Evolutionary conservation across 2,329 filamentous ascomycete genomes (phyloP), one percentile per base, ranked within the genome.

Genomic region (Fusarium stilboides): DNA sequence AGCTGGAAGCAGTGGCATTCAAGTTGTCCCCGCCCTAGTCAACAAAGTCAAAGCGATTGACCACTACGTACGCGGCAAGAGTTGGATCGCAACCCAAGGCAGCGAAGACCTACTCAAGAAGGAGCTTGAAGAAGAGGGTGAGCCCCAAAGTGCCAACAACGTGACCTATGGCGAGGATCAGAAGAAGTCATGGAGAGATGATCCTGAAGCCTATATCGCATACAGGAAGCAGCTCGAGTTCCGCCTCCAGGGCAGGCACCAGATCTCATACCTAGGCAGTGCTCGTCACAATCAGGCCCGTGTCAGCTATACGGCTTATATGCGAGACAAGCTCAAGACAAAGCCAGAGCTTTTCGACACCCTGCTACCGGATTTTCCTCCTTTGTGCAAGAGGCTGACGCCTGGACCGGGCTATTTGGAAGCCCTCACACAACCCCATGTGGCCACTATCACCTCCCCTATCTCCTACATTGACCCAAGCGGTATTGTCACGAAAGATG

Each of bases 41-140:
- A 19, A 40, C 8, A 37, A 66, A 14, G 62, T 62, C 6, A 56
- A 58, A 22, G 7, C 33, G 5, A 55, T 66, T 12, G 62, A 66
- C 34, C 62, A 58, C 19, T 66, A 66, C 24, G 42, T 62, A 10
- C 63, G 58, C 19, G 59, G 58, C 12, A 51, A 52, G 20, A 56
- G 54, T 20, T 63, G 63, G 63, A 57, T 63, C 46, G 28, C 34
- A 33, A 56, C 51, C 8, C 49, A 59, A 9, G n/a, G 50, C 17
- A 36, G 39, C 34, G 56, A 54, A 15, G 52, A 45, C 14, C 7
- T 43, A 8, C 34, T 47, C 17, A 43, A 45, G 42, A 40, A 20
- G 49, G 36, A 20, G 36, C 49, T 22, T 43, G 40, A 43, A 24
- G 40, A 43, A 6, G 40, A 43, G 12, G 20, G 40, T 12, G n/a